These are phyloP conservation scores for Cryphonectria parasitica DNA, from an alignment of 2,329 filamentous ascomycete species.

Conservation along the genomic window DNA sequence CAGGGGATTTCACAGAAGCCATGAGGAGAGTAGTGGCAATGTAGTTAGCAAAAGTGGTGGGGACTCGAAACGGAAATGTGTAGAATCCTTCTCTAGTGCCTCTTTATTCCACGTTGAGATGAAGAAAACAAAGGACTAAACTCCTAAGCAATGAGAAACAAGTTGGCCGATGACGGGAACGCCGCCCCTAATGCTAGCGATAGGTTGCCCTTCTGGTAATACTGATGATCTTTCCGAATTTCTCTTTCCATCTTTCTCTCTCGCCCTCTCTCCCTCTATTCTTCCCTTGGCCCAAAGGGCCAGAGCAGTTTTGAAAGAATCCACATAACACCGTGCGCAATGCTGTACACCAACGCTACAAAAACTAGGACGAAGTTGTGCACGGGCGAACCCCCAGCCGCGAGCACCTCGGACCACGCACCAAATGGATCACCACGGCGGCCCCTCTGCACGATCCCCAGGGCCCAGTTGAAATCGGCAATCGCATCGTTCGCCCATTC, in stretches of 20 bases:
- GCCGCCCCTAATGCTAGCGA: neutral
- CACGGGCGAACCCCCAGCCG: slow-evolving; percentile 14
- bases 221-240: neutral
- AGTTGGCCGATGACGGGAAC: neutral
- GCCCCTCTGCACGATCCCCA: slow-evolving; percentile 18
- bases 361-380: slow-evolving; percentile 19
- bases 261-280: neutral
- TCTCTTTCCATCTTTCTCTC: neutral
- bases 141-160: neutral
- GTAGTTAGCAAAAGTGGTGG: too few relatives aligned
- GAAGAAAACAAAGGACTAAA: neutral
- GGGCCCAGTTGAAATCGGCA: slow-evolving; percentile 28
- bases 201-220: neutral
- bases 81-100: too few relatives aligned
- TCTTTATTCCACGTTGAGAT: neutral
- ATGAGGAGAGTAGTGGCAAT: neutral
- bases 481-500: slow-evolving; percentile 31
- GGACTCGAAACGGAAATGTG: too few relatives aligned
- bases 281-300: slow-evolving; percentile 5
- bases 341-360: slow-evolving; percentile 22
- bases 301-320: slow-evolving; percentile 9
- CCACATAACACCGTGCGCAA: slow-evolving; percentile 14
- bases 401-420: slow-evolving; percentile 17
- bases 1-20: neutral
- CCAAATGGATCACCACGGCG: slow-evolving; percentile 13